Percentiles rank a stretch among this genome's conserved stretches.
phyloP scores from a whole-genome alignment of 345 rosid genomes.

The Gossypium thurberi region DNA sequence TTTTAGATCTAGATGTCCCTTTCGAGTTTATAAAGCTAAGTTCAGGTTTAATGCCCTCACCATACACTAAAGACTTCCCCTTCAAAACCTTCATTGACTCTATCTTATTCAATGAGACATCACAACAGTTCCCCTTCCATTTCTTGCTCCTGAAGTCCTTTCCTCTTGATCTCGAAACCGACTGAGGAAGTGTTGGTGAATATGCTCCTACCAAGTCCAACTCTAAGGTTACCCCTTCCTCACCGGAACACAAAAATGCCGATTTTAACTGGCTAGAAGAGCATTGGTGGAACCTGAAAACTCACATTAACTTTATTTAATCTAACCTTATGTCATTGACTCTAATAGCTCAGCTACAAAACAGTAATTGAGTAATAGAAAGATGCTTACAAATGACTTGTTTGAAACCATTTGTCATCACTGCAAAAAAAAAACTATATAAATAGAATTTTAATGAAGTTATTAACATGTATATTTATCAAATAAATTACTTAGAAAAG shows the following conservation, averaged over 20 bases:
- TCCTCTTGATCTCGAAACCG: slow-evolving; percentile 60
- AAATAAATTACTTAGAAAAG: neutral
- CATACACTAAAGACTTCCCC: slow-evolving; percentile 23
- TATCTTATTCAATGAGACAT: slow-evolving; percentile 18
- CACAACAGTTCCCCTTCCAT: slow-evolving; percentile 17
- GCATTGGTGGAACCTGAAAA: slow-evolving; percentile 50
- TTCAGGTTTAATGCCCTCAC: slow-evolving; percentile 27
- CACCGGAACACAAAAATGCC: slow-evolving; percentile 28
- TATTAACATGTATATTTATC: neutral
- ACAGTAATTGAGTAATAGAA: neutral
- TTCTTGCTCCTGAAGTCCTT: slow-evolving; percentile 36
- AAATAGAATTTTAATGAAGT: neutral
- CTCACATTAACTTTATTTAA: neutral
- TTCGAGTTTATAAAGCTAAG: slow-evolving; percentile 21
- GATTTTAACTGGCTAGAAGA: slow-evolving; percentile 46
- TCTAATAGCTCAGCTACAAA: neutral
- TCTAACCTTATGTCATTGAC: neutral
- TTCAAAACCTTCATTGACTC: slow-evolving; percentile 26
- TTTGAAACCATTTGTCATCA: slow-evolving; percentile 45
- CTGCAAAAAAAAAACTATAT: slow-evolving; percentile 28
- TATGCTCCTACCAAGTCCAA: slow-evolving; percentile 19
- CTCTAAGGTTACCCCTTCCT: slow-evolving; percentile 17
- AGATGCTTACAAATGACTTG: slow-evolving; percentile 44
- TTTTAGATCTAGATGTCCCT: slow-evolving; percentile 25
- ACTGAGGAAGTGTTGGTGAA: slow-evolving; percentile 41